Percentiles rank a stretch among this genome's conserved stretches.
These are phyloP conservation scores for Trichoderma koningiopsis DNA, from an alignment of 2,329 filamentous ascomycete genomes.

Conservation along the genomic window DNA sequence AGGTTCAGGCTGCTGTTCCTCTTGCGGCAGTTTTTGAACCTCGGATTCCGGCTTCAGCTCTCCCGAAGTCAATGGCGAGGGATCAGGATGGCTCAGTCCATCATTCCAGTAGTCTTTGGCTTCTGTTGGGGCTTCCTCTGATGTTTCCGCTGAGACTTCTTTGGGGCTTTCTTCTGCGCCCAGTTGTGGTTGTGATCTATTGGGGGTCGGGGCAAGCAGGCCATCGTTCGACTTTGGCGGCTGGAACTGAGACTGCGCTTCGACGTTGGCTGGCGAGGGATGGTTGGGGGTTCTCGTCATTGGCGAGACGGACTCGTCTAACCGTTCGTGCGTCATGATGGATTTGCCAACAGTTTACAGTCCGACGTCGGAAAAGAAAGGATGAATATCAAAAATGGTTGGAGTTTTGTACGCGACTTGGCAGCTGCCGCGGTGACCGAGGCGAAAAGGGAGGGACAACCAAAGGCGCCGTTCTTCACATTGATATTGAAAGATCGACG, in stretches of 20 bases:
- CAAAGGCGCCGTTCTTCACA: not conserved
- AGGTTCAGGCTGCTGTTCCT: slow-evolving; percentile 4
- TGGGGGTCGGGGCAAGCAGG: slow-evolving; percentile 21
- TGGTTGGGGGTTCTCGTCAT: slow-evolving; percentile 26
- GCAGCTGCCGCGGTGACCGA: slow-evolving; percentile 8
- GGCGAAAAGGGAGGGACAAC: slow-evolving; percentile 20
- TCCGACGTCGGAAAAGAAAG: not conserved
- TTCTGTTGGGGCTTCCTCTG: not conserved
- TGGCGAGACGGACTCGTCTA: slow-evolving; percentile 30
- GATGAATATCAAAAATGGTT: not conserved
- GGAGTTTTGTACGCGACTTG: slow-evolving; percentile 11
- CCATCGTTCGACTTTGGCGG: slow-evolving; percentile 23
- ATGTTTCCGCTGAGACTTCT: not conserved
- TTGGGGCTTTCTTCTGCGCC: not conserved
- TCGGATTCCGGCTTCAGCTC: not conserved
- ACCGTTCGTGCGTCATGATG: slow-evolving; percentile 23
- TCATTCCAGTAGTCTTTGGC: slow-evolving; percentile 30
- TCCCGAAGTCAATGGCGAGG: slow-evolving; percentile 6
- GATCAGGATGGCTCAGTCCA: slow-evolving; percentile 25
- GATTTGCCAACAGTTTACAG: not conserved
- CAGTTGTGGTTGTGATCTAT: slow-evolving; percentile 6
- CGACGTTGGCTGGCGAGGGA: slow-evolving; percentile 23
- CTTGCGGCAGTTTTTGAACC: not conserved
- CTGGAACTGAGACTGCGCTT: slow-evolving; percentile 20
- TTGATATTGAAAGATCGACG: not conserved